A percentile compares a stretch with the other conserved stretches of the same genome.
Conservation (phyloP, 768 basidiomycete genomes). For the Daedalea quercina region DNA sequence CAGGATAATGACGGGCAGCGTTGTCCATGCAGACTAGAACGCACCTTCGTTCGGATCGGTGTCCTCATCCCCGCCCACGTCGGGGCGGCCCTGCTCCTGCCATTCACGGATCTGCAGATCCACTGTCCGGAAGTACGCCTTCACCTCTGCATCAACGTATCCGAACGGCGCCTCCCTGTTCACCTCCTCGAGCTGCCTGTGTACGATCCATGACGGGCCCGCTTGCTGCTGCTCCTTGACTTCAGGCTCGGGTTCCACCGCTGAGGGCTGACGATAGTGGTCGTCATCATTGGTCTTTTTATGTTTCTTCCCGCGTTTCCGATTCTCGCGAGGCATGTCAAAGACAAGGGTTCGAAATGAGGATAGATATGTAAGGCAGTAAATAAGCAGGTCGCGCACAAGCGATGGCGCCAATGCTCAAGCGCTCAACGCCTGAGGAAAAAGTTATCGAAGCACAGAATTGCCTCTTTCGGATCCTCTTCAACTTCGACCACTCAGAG, state of each 20-base stretch:
- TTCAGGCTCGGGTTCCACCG: conserved; percentile 8
- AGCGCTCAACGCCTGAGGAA: too few relatives aligned
- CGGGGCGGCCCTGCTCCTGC: conserved; percentile 50
- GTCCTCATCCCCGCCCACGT: conserved; percentile 37
- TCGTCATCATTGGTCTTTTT: conserved; percentile 39
- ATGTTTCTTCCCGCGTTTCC: conserved; percentile 74
- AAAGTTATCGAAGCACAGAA: too few relatives aligned
- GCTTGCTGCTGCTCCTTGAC: conserved; percentile 18
- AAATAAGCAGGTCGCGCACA: too few relatives aligned
- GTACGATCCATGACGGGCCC: conserved; percentile 69
- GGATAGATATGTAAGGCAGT: too few relatives aligned
- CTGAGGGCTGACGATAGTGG: too few relatives aligned
- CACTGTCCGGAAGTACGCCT: conserved; percentile 88
- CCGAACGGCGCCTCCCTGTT: conserved; percentile 81
- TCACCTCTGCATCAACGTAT: conserved; percentile 81
- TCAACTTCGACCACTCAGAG: too few relatives aligned
- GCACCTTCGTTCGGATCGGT: conserved; percentile 68
- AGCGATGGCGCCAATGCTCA: too few relatives aligned
- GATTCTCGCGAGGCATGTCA: conserved; percentile 67
- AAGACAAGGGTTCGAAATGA: too few relatives aligned
- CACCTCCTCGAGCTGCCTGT: conserved; percentile 30
- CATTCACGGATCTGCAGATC: conserved; percentile 85
- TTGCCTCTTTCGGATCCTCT: too few relatives aligned
- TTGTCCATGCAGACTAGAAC: conserved; percentile 8
- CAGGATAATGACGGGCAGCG: not conserved